Conservation (phyloP, 2,329 filamentous ascomycete genomes). For the Torrubiella hemipterigena region DNA sequence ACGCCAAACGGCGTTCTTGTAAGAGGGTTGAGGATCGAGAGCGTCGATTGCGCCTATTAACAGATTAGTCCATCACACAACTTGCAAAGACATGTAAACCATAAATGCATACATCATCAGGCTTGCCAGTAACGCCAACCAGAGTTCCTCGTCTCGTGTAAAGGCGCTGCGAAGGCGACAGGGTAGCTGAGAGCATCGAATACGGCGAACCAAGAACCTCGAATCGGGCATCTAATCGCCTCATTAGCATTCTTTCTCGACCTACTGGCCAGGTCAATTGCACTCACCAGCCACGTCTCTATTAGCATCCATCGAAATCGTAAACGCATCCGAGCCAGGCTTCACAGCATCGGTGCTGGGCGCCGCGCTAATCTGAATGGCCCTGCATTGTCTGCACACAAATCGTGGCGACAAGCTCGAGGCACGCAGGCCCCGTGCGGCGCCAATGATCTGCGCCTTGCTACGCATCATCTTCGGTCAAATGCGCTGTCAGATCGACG, state of each 20-base stretch:
- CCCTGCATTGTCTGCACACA: constrained; percentile 43
- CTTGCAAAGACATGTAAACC: constrained; percentile 3
- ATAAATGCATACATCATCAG: constrained; percentile 64
- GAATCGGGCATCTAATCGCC: constrained; percentile 91
- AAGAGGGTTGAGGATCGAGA: constrained; percentile 77
- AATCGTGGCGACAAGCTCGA: constrained; percentile 18
- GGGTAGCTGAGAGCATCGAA: constrained; percentile 83
- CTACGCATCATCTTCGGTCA: constrained; percentile 26
- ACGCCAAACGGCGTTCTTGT: constrained; percentile 70
- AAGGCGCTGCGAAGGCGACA: constrained; percentile 86
- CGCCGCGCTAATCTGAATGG: constrained; percentile 50
- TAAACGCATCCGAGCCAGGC: too few relatives aligned
- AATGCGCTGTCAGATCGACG: constrained; percentile 4
- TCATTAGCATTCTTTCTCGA: too few relatives aligned
- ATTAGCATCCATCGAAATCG: too few relatives aligned
- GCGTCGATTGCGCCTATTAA: constrained; percentile 67
- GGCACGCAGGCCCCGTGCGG: constrained; percentile 18
- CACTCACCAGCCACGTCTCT: constrained; percentile 40
- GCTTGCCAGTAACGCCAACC: constrained; percentile 78
- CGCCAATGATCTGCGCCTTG: constrained; percentile 25
- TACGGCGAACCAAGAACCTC: constrained; percentile 87
- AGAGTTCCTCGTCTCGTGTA: constrained; percentile 88
- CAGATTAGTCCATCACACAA: constrained; percentile 3
- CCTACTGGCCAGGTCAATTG: too few relatives aligned
- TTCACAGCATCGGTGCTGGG: constrained; percentile 47